Evolutionary conservation across 2,329 filamentous ascomycete genomes (phyloP).

Genomic region (Fusarium guadeloupense): DNA sequence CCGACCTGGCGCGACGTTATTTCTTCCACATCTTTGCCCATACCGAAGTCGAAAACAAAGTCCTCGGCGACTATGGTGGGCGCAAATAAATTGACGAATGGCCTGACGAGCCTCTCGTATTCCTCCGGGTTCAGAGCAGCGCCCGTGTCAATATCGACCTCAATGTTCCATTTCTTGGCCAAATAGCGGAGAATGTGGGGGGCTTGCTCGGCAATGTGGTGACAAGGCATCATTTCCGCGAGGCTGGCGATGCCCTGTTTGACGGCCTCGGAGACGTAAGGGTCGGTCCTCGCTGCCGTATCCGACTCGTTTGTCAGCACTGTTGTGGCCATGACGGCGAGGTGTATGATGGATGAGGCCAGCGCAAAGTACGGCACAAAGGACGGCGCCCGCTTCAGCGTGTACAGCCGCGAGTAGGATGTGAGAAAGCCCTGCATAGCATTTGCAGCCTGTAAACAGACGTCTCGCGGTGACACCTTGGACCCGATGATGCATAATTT

Average conservation of each 20-base stretch:
- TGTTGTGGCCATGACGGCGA: conserved; percentile 58
- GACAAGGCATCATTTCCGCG: conserved; percentile 67
- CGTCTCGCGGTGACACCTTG: conserved; percentile 68
- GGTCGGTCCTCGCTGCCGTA: conserved; percentile 47
- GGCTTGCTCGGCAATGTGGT: conserved; percentile 68
- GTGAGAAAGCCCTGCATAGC: conserved; percentile 64
- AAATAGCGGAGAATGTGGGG: conserved; percentile 68
- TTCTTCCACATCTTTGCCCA: conserved; percentile 18
- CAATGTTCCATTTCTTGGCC: conserved; percentile 66
- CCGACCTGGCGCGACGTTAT: conserved; percentile 21
- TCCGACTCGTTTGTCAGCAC: conserved; percentile 42
- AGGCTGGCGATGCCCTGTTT: conserved; percentile 64
- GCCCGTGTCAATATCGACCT: conserved; percentile 53
- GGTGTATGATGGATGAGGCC: conserved; percentile 70
- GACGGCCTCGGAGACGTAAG: conserved; percentile 56
- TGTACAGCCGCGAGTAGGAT: conserved; percentile 67
- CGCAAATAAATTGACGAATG: conserved; percentile 66
- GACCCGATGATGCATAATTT: conserved; percentile 70
- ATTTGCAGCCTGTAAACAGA: conserved; percentile 70
- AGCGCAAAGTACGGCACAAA: conserved; percentile 69
- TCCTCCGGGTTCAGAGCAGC: conserved; percentile 46
- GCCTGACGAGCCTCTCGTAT: conserved; percentile 53
- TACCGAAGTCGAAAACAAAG: conserved; percentile 58
- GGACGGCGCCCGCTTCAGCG: conserved; percentile 63
- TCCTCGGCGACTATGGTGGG: conserved; percentile 59